These are phyloP conservation scores for Globisporangium splendens DNA, from an alignment of 352 stramenopile species.

Conservation along the genomic window DNA sequence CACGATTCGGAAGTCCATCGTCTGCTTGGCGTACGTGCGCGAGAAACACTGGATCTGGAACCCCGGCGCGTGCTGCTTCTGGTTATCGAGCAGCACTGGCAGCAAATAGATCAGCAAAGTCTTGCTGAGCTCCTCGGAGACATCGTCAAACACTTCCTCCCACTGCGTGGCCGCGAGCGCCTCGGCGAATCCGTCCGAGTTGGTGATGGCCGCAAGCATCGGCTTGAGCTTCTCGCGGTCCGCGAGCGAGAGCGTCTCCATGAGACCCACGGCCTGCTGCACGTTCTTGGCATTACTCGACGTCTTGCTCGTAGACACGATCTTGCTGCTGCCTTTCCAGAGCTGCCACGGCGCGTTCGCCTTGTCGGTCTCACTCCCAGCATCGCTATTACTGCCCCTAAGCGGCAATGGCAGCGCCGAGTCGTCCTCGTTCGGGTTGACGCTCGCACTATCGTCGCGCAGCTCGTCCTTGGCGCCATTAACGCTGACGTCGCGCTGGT, in stretches of 20 bases:
- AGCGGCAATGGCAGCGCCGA: neutral
- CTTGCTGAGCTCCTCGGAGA: constrained; percentile 49
- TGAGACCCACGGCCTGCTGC: constrained; percentile 27
- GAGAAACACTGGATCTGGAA: constrained; percentile 43
- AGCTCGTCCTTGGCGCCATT: neutral
- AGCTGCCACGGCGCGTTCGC: constrained; percentile 24
- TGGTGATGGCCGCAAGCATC: constrained; percentile 29
- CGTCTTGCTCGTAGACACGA: neutral
- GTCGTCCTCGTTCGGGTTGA: constrained; percentile 15
- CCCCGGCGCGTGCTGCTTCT: constrained; percentile 16
- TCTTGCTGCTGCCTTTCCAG: constrained; percentile 39
- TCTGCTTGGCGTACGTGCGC: constrained; percentile 54
- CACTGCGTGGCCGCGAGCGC: constrained; percentile 10
- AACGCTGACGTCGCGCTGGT: constrained; percentile 6
- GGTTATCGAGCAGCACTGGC: constrained; percentile 38
- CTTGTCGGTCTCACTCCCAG: neutral
- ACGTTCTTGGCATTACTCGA: constrained; percentile 22
- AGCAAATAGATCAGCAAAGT: constrained; percentile 56
- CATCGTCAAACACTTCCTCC: constrained; percentile 45
- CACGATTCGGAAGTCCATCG: constrained; percentile 60
- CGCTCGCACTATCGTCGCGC: neutral
- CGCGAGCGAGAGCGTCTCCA: constrained; percentile 46
- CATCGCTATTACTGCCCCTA: neutral
- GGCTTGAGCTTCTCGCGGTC: constrained; percentile 52
- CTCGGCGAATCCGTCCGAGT: constrained; percentile 14